Evolutionary conservation across 805 yeast species (phyloP).

Genomic region (Nakazawaea laoshanensis): DNA sequence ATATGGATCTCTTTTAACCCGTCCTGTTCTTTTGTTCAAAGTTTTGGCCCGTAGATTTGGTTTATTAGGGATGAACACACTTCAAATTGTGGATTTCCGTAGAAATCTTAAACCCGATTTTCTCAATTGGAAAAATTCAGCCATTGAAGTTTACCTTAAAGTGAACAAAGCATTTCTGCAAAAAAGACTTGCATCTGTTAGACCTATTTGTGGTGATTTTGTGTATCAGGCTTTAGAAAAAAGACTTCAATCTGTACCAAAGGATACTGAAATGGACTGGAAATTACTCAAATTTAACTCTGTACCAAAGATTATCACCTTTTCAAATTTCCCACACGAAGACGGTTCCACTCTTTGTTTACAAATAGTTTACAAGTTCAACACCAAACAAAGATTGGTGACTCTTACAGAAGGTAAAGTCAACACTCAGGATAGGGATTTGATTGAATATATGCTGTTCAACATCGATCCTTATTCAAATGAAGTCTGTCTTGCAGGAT

Average conservation of each 20-base stretch:
- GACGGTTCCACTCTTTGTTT: constrained; percentile 26
- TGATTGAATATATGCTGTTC: constrained; percentile 54
- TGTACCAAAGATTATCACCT: constrained; percentile 64
- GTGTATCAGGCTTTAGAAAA: constrained; percentile 48
- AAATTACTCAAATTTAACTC: constrained; percentile 60
- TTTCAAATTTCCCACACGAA: constrained; percentile 44
- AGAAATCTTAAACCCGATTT: constrained; percentile 51
- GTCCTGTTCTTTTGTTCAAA: constrained; percentile 34
- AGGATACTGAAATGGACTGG: constrained; percentile 60
- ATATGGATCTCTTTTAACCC: constrained; percentile 31
- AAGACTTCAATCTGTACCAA: constrained; percentile 49
- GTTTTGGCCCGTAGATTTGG: constrained; percentile 56
- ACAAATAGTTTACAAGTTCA: constrained; percentile 55
- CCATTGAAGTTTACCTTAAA: constrained; percentile 66
- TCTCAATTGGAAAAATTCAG: constrained; percentile 76
- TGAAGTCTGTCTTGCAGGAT: constrained; percentile 52
- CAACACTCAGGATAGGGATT: constrained; percentile 33
- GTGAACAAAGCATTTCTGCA: constrained; percentile 79
- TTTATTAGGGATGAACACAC: constrained; percentile 58
- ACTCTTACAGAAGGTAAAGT: constrained; percentile 34
- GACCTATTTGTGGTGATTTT: constrained; percentile 46
- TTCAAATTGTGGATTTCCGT: constrained; percentile 37
- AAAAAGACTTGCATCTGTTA: constrained; percentile 37
- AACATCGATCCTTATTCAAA: constrained; percentile 54
- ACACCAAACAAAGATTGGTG: constrained; percentile 52